Evolutionary conservation across 2,329 filamentous ascomycete species (phyloP).

Genomic region (Sphaerulina vaccinii): DNA sequence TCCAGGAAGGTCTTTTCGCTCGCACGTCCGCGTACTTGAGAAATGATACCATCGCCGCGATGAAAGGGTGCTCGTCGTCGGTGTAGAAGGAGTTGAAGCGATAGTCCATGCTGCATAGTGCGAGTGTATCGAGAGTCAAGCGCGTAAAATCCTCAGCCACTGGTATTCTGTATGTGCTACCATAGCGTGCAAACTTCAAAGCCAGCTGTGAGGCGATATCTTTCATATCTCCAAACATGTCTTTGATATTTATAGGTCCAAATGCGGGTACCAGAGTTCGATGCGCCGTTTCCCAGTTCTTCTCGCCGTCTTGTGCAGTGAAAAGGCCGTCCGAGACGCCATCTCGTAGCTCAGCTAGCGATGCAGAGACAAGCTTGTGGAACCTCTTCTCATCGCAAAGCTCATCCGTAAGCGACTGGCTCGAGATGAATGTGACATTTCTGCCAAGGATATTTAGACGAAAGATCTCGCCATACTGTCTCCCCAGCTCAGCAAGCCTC

Average conservation of each 20-base stretch:
- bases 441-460: conserved; percentile 22
- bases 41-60: conserved; percentile 65
- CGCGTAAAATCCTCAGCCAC: conserved; percentile 68
- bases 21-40: conserved; percentile 47
- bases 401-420: conserved; percentile 39
- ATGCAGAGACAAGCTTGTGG: conserved; percentile 54
- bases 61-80: conserved; percentile 67
- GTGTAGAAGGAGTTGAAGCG: conserved; percentile 70
- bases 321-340: conserved; percentile 66
- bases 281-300: conserved; percentile 40
- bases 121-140: conserved; percentile 70
- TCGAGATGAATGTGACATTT: conserved; percentile 26
- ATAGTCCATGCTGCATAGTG: conserved; percentile 54
- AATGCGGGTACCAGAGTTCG: conserved; percentile 67
- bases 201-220: conserved; percentile 38
- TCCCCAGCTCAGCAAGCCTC: conserved; percentile 53
- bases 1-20: conserved; percentile 46
- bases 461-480: conserved; percentile 30
- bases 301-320: conserved; percentile 51
- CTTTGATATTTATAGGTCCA: conserved; percentile 64
- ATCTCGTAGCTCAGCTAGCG: conserved; percentile 57
- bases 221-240: conserved; percentile 59
- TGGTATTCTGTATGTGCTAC: conserved; percentile 56
- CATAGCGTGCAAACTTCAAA: conserved; percentile 44
- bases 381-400: conserved; percentile 50